phyloP scores from a whole-genome alignment of 257 asterid species.

The Penstemon eatonii region DNA sequence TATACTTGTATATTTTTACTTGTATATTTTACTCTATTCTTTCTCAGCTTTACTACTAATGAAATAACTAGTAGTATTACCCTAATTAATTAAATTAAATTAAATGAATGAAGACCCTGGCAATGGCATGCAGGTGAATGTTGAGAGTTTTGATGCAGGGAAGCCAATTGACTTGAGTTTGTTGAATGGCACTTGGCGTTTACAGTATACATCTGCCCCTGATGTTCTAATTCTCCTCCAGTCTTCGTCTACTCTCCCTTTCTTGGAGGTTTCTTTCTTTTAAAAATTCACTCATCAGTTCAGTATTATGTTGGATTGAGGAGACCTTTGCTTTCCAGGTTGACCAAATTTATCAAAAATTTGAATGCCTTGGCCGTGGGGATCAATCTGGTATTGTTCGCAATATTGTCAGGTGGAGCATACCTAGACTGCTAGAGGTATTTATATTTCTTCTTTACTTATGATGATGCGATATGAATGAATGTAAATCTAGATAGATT shows the following conservation, averaged over 20 bases:
- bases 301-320: neutral
- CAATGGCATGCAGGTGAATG: slow-evolving; percentile 45
- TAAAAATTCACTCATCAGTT: neutral
- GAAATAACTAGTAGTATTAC: neutral
- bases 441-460: neutral
- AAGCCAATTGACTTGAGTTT: slow-evolving; percentile 49
- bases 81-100: too few relatives aligned
- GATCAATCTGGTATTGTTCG: slow-evolving; percentile 54
- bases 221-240: slow-evolving; percentile 82
- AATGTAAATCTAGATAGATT: neutral
- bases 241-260: slow-evolving; percentile 73
- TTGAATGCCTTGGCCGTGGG: slow-evolving; percentile 50
- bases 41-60: neutral
- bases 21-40: neutral
- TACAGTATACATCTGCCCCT: slow-evolving; percentile 86
- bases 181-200: slow-evolving; percentile 94
- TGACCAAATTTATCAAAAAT: slow-evolving; percentile 80
- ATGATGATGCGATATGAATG: neutral
- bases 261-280: slow-evolving; percentile 50
- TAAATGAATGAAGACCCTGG: too few relatives aligned
- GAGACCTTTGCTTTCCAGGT: slow-evolving; percentile 40
- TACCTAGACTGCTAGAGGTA: slow-evolving; percentile 75
- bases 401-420: slow-evolving; percentile 81
- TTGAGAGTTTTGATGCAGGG: slow-evolving; percentile 69
- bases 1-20: neutral